Base-by-base conservation (phyloP, 352 stramenopile genomes). In the Pythium aquatile region DNA sequence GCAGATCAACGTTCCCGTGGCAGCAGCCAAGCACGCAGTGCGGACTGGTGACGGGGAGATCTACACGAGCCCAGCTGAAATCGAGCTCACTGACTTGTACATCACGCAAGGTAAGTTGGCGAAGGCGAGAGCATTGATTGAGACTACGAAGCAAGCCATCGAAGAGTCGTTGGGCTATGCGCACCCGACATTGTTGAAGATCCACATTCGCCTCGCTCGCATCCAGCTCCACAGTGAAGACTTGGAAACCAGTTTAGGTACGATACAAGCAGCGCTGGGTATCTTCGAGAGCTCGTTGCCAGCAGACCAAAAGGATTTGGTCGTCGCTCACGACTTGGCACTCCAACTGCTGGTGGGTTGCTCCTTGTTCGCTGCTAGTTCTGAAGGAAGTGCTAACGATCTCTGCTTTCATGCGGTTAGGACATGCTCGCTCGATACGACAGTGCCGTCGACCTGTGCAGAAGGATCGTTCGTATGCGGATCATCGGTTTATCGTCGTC, bases 111-210 rank as follows among this genome's bases (percentile, higher is more conserved):
- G 83, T 28, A 85, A 86, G 47, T 76, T 76, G 14, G 67, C 75
- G 0, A 87, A 87, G 44, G 80, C 82, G 28, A 59, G 64, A 48
- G 40, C 63, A 13, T 5, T 88, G 3, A 67, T 91, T 20, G 14
- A 57, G 10, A 59, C 73, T 24, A 69, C 67, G 5, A 68, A 75
- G 51, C 54, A 62, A 28, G 49, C 81, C 0, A 63, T 78, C 4
- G 68, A 66, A 10, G 61, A 80, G 17, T 68, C 82, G 0, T 30
- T 88, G 0, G 82, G 82, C 7, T 68, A 69, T 48, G 29, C 74
- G 30, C 80, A 90, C 54, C 77, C 80, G 9, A 79, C 79, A 5
- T 79, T 86, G 65, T 62, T 91, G 33, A 86, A 88, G 55, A 71
- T 91, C 28, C 59, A 77, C 8, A 75, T 85, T 8, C 69, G 63